These are phyloP conservation scores for Nidula niveotomentosa DNA, from an alignment of 1,284 basidiomycete species.

Conservation along the genomic window DNA sequence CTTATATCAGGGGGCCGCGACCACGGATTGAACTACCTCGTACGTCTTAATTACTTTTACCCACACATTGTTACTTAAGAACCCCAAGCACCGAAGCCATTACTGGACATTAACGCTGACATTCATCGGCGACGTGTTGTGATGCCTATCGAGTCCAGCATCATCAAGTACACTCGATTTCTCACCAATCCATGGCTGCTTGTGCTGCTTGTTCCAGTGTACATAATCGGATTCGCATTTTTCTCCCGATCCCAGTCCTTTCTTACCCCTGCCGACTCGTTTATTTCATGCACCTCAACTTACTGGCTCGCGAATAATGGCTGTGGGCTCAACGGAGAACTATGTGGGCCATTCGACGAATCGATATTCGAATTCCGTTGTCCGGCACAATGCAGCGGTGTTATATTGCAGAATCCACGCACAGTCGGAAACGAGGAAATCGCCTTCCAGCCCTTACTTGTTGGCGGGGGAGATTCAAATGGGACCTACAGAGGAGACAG, in stretches of 20 bases:
- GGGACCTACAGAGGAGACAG: conserved; percentile 81
- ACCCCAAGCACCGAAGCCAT: conserved; percentile 26
- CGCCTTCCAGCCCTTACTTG: conserved; percentile 73
- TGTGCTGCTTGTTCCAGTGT: conserved; percentile 53
- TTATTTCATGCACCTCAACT: conserved; percentile 67
- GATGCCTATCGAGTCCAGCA: conserved; percentile 52
- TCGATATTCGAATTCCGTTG: conserved; percentile 76
- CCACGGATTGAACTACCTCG: conserved; percentile 59
- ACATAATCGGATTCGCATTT: conserved; percentile 75
- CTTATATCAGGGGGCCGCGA: conserved; percentile 58
- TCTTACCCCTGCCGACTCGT: conserved; percentile 60
- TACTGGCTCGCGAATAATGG: conserved; percentile 69
- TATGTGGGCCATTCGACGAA: conserved; percentile 69
- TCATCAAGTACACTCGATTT: conserved; percentile 47
- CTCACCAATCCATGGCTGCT: conserved; percentile 57
- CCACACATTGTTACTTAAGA: background rate
- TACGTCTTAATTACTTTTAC: conserved; percentile 24
- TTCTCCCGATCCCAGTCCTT: conserved; percentile 74
- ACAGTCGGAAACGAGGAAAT: conserved; percentile 71
- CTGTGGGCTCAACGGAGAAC: conserved; percentile 76
- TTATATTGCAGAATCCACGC: conserved; percentile 75
- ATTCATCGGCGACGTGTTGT: conserved; percentile 34
- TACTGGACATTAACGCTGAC: conserved; percentile 48
- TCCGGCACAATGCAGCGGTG: conserved; percentile 69
- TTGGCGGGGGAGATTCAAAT: conserved; percentile 77